phyloP scores from a whole-genome alignment of 768 basidiomycete species.

The Suillus tomentosus region DNA sequence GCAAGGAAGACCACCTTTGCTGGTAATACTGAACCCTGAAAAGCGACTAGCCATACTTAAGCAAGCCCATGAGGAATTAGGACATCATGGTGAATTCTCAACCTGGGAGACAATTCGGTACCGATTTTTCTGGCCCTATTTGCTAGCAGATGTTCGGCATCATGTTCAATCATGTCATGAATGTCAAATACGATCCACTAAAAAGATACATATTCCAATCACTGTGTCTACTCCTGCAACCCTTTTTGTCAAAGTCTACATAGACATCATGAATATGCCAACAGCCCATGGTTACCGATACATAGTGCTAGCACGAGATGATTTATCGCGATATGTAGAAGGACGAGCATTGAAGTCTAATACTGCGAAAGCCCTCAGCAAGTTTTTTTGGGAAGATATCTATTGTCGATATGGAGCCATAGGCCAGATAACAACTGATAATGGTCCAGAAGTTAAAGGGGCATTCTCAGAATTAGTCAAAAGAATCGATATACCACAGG shows the following conservation, averaged over 20 bases:
- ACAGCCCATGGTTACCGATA: slow-evolving; percentile 23
- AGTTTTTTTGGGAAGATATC: slow-evolving; percentile 36
- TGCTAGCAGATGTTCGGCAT: slow-evolving; percentile 21
- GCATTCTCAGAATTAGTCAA: slow-evolving; percentile 4
- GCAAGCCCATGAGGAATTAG: no score
- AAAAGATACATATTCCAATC: slow-evolving; percentile 24
- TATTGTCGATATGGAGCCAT: slow-evolving; percentile 34
- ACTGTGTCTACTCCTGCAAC: slow-evolving; percentile 22
- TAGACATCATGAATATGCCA: slow-evolving; percentile 35
- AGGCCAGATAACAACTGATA: slow-evolving; percentile 15
- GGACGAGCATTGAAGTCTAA: slow-evolving; percentile 25
- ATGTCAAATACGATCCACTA: slow-evolving; percentile 31
- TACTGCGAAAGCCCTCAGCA: slow-evolving; percentile 18
- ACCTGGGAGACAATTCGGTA: no score
- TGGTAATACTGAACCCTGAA: no score
- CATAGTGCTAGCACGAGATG: slow-evolving; percentile 31
- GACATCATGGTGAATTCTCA: no score
- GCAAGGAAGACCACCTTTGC: no score
- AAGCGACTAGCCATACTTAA: no score
- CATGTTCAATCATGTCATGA: slow-evolving; percentile 35
- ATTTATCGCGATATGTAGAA: slow-evolving; percentile 31
- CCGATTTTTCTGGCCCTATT: no score
- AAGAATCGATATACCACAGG: no score
- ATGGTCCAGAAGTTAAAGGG: slow-evolving; percentile 21
- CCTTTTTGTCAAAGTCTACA: slow-evolving; percentile 26